Conservation (phyloP, 495 filamentous ascomycete species). For the Rostrohypoxylon terebratum region DNA sequence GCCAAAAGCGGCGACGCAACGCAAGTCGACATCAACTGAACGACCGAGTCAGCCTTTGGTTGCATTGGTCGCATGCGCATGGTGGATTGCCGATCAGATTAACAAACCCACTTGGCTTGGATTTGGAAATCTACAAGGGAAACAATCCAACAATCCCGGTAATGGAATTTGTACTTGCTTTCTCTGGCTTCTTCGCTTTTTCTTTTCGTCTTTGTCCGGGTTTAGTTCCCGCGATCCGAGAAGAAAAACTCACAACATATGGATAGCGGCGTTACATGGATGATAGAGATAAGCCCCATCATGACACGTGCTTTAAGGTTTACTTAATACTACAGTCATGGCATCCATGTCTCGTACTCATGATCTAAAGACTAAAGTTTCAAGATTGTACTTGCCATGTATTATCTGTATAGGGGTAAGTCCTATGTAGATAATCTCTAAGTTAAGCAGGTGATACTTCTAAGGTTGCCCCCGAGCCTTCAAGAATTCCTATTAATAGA, state of each 20-base stretch:
- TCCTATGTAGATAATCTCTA: neutral
- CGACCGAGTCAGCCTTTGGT: conserved; percentile 37
- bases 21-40: conserved; percentile 11
- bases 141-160: conserved; percentile 15
- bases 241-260: neutral
- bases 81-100: conserved; percentile 41
- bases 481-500: neutral
- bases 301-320: conserved; percentile 3
- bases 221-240: conserved; percentile 2
- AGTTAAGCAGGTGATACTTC: neutral
- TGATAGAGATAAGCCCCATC: neutral
- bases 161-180: neutral
- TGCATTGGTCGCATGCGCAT: conserved; percentile 10
- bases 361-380: neutral
- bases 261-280: neutral
- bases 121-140: conserved; percentile 6
- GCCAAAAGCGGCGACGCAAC: conserved; percentile 41
- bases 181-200: neutral
- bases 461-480: neutral
- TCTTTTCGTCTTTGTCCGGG: neutral
- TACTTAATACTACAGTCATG: neutral
- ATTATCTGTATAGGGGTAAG: neutral
- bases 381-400: neutral
- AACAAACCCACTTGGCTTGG: conserved; percentile 19
- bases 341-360: neutral